Evolutionary conservation across 495 filamentous ascomycete genomes (phyloP).

Genomic region (Xylaria curta): DNA sequence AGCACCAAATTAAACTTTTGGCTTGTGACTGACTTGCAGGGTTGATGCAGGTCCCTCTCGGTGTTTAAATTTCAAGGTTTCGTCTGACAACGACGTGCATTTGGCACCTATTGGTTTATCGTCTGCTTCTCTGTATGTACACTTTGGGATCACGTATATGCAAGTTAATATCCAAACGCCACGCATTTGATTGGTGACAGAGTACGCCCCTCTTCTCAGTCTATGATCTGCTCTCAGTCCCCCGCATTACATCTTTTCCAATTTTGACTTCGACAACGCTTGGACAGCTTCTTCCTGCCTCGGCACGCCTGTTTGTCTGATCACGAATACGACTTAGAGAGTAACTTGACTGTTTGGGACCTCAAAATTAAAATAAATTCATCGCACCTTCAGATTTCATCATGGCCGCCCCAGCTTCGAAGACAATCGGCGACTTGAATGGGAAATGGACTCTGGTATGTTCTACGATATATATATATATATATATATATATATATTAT

Average conservation of each 20-base stretch:
- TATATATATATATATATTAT: neutral
- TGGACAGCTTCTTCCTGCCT: neutral
- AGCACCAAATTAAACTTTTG: neutral
- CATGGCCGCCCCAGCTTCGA: conserved; percentile 83
- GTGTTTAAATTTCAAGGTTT: conserved; percentile 6
- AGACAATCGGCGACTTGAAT: conserved; percentile 74
- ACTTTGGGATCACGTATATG: neutral
- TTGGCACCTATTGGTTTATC: no score
- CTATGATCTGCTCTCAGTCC: neutral
- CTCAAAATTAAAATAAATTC: neutral
- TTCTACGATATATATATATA: neutral
- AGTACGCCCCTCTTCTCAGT: neutral
- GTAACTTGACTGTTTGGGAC: neutral
- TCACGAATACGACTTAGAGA: neutral
- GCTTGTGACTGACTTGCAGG: conserved; percentile 13
- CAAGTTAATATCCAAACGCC: neutral
- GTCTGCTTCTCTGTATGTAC: no score
- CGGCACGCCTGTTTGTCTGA: neutral
- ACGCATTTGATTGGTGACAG: neutral
- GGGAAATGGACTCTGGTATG: conserved; percentile 83
- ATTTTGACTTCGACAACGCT: neutral
- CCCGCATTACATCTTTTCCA: neutral
- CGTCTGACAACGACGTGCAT: neutral
- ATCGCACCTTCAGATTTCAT: conserved; percentile 27
- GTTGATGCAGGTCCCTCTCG: neutral